A percentile compares a stretch with the other conserved stretches of the same genome.
phyloP scores from a whole-genome alignment of 345 rosid genomes.

The Populus euphratica region DNA sequence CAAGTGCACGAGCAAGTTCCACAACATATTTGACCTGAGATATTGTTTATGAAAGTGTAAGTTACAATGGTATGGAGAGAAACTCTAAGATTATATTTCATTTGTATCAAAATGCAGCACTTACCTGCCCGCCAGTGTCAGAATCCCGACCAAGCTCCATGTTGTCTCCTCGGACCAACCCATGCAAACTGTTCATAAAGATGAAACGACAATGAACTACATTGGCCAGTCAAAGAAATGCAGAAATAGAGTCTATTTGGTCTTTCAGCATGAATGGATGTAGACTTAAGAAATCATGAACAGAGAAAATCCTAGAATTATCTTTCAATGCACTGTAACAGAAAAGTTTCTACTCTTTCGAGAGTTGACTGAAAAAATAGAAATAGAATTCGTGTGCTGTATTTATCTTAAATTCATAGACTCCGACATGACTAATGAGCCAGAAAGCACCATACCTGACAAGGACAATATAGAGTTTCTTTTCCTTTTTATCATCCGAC shows the following conservation, averaged over 20 bases:
- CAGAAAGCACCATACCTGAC: slow-evolving; percentile 50
- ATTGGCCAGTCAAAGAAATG: neutral
- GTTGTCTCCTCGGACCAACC: slow-evolving; percentile 88
- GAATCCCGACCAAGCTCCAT: slow-evolving; percentile 99
- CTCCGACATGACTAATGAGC: neutral
- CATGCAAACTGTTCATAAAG: slow-evolving; percentile 64
- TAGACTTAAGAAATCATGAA: neutral
- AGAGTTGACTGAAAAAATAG: neutral
- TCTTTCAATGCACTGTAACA: neutral
- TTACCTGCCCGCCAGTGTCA: slow-evolving; percentile 97
- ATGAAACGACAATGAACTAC: neutral
- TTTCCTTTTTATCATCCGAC: slow-evolving; percentile 93
- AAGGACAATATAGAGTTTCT: slow-evolving; percentile 82
- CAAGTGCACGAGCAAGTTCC: slow-evolving; percentile 90
- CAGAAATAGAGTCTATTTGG: neutral
- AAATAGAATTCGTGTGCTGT: neutral
- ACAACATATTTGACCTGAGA: slow-evolving; percentile 90
- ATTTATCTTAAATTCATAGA: slow-evolving; percentile 4
- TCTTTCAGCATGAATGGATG: neutral
- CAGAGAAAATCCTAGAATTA: neutral
- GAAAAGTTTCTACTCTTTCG: neutral
- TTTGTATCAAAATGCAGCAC: neutral
- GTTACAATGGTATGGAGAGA: slow-evolving; percentile 1
- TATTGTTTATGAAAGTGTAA: neutral
- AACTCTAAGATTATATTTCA: neutral